Base-by-base conservation (phyloP, 345 rosid genomes). In the Sisymbrium irio region DNA sequence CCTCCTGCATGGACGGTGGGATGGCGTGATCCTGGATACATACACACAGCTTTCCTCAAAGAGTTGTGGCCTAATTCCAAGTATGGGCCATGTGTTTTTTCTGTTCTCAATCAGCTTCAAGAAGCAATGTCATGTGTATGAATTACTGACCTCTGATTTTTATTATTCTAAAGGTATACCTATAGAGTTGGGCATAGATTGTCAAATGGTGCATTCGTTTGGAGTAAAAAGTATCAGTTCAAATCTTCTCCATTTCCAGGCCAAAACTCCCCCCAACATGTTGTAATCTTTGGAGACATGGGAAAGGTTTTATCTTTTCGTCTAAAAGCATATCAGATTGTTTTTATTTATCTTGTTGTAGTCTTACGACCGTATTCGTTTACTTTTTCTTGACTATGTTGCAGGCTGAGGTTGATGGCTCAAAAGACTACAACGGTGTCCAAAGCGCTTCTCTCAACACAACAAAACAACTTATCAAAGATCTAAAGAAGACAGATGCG, bases 1-100 rank as follows among this genome's bases (percentile, higher is more conserved):
- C 62, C 83, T 40, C 90, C 92, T 27, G 96, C 96, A 58, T 84
- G 87, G 28, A 84, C 90, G 0, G 87, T 87, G 0, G 96, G 96
- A 59, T 89, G 96, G 92, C 87, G 96, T 60, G 92, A 89, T 84
- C 92, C 96, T 28, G 96, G 96, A 73, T 85, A 54, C 67, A 85
- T 84, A 71, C 96, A 89, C 72, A 85, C 96, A 49, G 76, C 90
- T 67, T 85, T 87, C 42, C 83, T 89, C 75, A 82, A 84, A 82
- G 96, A 83, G 40, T 53, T 89, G 45, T 89, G 90, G 90, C 92
- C 96, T 30, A 83, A 83, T 20, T 37, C 66, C 71, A 60, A 64
- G 94, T 89, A 82, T 44, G 25, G 15, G 20, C 47, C 19, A 5
- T 42, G 8, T 27, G 11, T 9, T 51, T 49, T 11, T 44, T 25